phyloP scores from a whole-genome alignment of 371 early-diverging fungal species.

The Fennellomyces sp. region DNA sequence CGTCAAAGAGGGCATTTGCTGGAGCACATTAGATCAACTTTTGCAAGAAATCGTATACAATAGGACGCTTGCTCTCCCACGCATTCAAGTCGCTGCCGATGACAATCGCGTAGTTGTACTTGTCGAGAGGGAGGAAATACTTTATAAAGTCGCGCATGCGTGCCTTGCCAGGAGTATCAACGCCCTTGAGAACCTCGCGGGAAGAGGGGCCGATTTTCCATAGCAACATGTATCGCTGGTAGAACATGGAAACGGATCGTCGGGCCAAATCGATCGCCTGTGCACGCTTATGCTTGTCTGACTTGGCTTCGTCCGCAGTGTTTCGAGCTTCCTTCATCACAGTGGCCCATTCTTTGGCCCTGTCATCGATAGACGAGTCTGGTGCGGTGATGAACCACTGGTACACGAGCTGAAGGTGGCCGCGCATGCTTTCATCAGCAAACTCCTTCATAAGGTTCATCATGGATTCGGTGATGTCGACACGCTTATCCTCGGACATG shows the following conservation, averaged over 20 bases:
- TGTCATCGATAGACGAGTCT: background rate
- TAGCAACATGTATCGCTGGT: conserved; percentile 12
- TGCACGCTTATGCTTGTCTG: background rate
- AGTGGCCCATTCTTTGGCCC: background rate
- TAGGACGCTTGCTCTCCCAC: background rate
- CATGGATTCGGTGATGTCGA: background rate
- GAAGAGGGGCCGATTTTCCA: conserved; percentile 11
- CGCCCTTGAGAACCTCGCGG: conserved; percentile 7
- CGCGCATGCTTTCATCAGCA: background rate
- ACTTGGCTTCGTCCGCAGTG: background rate
- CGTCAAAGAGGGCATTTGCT: background rate
- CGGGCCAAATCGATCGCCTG: conserved; percentile 5
- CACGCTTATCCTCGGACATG: background rate
- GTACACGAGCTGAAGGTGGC: background rate
- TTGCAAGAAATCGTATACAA: background rate
- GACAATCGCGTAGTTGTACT: background rate
- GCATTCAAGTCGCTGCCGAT: background rate
- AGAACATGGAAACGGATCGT: conserved; percentile 3
- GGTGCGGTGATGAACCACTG: background rate
- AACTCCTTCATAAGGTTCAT: background rate
- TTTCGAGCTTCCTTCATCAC: background rate
- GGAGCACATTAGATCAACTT: background rate
- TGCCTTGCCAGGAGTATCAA: conserved; percentile 12
- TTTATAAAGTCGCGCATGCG: conserved; percentile 4
- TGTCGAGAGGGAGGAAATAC: background rate